Base-by-base conservation (phyloP, 495 filamentous ascomycete species). In the Corynascus novoguineensis region DNA sequence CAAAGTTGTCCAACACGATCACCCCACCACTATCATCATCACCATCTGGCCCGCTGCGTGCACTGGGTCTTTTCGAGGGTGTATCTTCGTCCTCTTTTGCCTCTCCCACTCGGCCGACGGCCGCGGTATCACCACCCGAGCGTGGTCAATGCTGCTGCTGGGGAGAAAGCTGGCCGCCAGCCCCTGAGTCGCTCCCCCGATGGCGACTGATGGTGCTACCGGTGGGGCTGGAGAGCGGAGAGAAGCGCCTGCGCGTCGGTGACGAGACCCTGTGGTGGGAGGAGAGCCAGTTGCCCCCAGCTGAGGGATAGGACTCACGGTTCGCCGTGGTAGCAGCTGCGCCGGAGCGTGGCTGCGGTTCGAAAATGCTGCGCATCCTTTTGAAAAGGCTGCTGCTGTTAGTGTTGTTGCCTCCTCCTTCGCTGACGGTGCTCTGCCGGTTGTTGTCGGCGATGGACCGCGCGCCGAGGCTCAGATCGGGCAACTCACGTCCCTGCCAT, bases 331-430 rank as follows among this genome's bases (percentile, higher is more conserved):
- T 15, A n/a, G n/a, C n/a, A n/a, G n/a, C n/a, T n/a, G n/a, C n/a
- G 21, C 17, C 22, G 32, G 41, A 40, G 5, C 60, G 51, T 7
- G 62, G 58, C n/a, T n/a, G n/a, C 25, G 58, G 59, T 48, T 69
- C 68, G 46, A 69, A 71, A n/a, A 71, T 59, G 41, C 45, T 68
- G 21, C 68, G 60, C 68, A 71, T 69, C 7, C 60, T 57, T 49
- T 68, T 60, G 65, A 71, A 71, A n/a, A 71, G 58, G 19, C 59
- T 64, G 5, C 49, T 34, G 22, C 59, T 64, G 8, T 40, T 28
- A 0, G 49, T 32, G n/a, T 21, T 10, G 29, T 22, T 19, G 19
- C 11, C 17, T 27, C 15, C 28, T 21, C 14, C 25, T 11, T 22
- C 32, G 54, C 32, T 47, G 29, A 11, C 42, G 19, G 44, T 38